phyloP scores from a whole-genome alignment of 495 filamentous ascomycete species.

The Aspergillus kassunensis region DNA sequence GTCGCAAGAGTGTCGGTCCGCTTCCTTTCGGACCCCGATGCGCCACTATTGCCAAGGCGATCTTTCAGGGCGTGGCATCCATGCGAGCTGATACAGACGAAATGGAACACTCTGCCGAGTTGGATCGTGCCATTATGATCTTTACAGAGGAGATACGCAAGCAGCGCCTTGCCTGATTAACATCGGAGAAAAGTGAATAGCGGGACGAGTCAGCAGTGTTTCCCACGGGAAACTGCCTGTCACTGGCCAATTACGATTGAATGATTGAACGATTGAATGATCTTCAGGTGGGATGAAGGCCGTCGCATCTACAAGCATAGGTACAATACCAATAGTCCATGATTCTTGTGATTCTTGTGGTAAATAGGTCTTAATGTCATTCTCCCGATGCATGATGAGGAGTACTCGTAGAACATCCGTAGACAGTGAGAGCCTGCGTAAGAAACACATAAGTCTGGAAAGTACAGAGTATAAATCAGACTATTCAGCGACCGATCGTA shows the following conservation, averaged over 20 bases:
- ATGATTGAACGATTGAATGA: not conserved
- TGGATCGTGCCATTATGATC: conserved; percentile 19
- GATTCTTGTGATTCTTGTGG: too few species aligned
- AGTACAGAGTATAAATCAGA: conserved; percentile 8
- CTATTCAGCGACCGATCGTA: not conserved
- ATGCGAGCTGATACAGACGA: conserved; percentile 18
- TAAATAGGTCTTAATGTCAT: too few species aligned
- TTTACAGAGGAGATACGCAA: conserved; percentile 28
- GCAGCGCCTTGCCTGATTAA: conserved; percentile 19
- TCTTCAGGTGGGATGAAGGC: not conserved
- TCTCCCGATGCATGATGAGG: too few species aligned
- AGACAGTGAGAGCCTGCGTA: too few species aligned
- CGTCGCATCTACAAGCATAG: not conserved
- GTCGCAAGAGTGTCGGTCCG: conserved; percentile 12
- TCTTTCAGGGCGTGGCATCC: conserved; percentile 26
- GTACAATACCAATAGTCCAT: too few species aligned
- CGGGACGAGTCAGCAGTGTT: not conserved
- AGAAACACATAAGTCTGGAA: too few species aligned
- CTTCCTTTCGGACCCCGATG: conserved; percentile 23
- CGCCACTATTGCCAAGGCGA: conserved; percentile 22
- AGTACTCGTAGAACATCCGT: too few species aligned
- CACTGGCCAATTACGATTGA: not conserved
- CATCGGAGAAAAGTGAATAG: not conserved
- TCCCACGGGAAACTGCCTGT: not conserved
- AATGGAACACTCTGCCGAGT: conserved; percentile 16